These are phyloP conservation scores for Apiotrichum montevideense DNA, from an alignment of 1,284 basidiomycete species.

Conservation along the genomic window DNA sequence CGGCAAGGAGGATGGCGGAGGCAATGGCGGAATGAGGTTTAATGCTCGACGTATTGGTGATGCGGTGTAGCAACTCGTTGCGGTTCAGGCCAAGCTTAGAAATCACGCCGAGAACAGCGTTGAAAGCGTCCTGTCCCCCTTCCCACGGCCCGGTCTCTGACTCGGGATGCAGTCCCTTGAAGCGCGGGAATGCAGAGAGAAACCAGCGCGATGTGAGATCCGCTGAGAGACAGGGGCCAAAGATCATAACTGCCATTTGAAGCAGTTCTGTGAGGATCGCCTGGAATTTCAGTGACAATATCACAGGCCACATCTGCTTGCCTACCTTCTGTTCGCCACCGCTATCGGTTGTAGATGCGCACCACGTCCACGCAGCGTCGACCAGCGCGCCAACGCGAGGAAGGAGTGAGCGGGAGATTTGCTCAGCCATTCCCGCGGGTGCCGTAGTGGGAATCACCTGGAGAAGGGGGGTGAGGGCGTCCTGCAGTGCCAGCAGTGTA, in stretches of 20 bases:
- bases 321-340: constrained; percentile 36
- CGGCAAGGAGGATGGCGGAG: constrained; percentile 25
- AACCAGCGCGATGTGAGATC: constrained; percentile 29
- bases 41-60: constrained; percentile 13
- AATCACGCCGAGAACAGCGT: constrained; percentile 2
- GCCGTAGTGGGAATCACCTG: constrained; percentile 12
- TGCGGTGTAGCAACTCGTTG: constrained; percentile 20
- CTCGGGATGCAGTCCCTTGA: constrained; percentile 13
- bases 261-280: constrained; percentile 28
- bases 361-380: constrained; percentile 25
- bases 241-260: constrained; percentile 21
- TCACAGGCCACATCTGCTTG: too few species aligned
- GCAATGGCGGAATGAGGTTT: constrained; percentile 25
- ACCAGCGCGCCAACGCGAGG: constrained; percentile 14
- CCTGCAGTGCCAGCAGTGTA: constrained; percentile 23
- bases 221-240: constrained; percentile 23
- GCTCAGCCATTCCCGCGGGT: constrained; percentile 6
- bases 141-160: constrained; percentile 5
- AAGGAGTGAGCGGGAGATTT: constrained; percentile 19
- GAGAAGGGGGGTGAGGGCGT: constrained; percentile 23
- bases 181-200: constrained; percentile 24
- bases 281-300: constrained; percentile 8
- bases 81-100: constrained; percentile 10
- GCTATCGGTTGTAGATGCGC: constrained; percentile 19
- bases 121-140: constrained; percentile 14